Conservation (phyloP, 805 yeast species). For the Wickerhamomyces tratensis region DNA sequence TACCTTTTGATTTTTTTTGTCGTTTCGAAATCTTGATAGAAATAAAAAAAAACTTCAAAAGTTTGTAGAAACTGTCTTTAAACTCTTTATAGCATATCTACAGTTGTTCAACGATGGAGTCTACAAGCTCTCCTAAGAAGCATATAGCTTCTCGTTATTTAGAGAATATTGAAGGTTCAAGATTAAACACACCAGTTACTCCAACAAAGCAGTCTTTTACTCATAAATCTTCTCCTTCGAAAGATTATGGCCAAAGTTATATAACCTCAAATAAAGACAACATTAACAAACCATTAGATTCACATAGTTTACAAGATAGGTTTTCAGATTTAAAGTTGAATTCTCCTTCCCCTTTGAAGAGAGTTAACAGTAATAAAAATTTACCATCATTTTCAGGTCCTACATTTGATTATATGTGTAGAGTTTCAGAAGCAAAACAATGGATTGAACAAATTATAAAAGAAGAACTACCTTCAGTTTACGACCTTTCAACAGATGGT, state of each 20-base stretch:
- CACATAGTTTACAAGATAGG: conserved; percentile 6
- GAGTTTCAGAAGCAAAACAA: conserved; percentile 69
- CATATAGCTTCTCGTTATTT: conserved; percentile 18
- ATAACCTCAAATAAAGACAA: too few relatives aligned
- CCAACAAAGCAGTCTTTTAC: conserved; percentile 2
- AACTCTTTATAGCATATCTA: not conserved
- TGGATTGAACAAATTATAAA: conserved; percentile 65
- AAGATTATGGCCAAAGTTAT: not conserved
- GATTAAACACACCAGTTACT: conserved; percentile 5
- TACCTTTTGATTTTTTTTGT: too few relatives aligned
- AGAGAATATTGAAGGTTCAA: conserved; percentile 11
- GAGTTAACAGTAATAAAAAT: conserved; percentile 1
- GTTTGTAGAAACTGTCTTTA: not conserved
- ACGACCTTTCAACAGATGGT: conserved; percentile 46
- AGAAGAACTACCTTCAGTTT: conserved; percentile 46
- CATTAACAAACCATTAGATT: too few relatives aligned
- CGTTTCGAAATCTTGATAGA: too few relatives aligned
- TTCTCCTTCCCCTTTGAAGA: conserved; percentile 17
- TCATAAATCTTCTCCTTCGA: not conserved
- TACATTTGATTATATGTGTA: conserved; percentile 65
- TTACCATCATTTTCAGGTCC: not conserved
- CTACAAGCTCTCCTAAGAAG: conserved; percentile 3
- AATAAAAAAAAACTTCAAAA: too few relatives aligned
- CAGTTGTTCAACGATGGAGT: not conserved
- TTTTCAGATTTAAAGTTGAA: conserved; percentile 13